Evolutionary conservation across 805 yeast genomes (phyloP), one percentile per base, ranked within the genome.

Genomic region (Ogataea sp.): DNA sequence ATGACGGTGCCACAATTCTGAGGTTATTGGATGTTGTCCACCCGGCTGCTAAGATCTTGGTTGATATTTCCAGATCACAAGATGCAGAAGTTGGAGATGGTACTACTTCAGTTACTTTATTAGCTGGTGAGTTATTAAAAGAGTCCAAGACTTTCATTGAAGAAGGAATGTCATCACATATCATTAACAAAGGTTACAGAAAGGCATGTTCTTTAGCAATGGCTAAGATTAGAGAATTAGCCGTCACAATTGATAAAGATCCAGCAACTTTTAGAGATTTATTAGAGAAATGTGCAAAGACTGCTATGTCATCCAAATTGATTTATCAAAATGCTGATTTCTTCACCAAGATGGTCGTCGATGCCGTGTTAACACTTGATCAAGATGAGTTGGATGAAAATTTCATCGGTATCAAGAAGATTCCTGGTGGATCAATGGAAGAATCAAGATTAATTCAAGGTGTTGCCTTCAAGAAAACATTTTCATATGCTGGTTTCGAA

Each of bases 41-140:
- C 55, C 98, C 99, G 9, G 98, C 99, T 10, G 98, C 98, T 11
- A 88, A 87, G 61, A 89, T 90, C 43, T 68, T 90, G 49, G 98
- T 90, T 39, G 95, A 90, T 58, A 84, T 90, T 42, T 84, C 96
- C 15, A 82, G 94, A 59, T 88, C 95, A 3, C 98, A 90, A 66
- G 98, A 90, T 59, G 95, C 94, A 43, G 97, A 90, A 62, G 96
- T 93, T 47, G 98, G 98, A 43, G 98, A 90, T 64, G 98, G 98
- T 49, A 90, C 98, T 33, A 90, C 98, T 1, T 83, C 96, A 23
- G 98, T 90, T 17, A 85, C 97, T 0, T 81, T 90, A 25, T 62
- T 93, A 42, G 96, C 97, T 2, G 96, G 97, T 40, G 98, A 93
- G 65, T 71, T 93, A 44, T 73, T 93, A 62, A 87, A 87, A 58